Evolutionary conservation across 352 stramenopile genomes (phyloP), one percentile per base, ranked within the genome.

Genomic region (Phytophthora gonapodyides): DNA sequence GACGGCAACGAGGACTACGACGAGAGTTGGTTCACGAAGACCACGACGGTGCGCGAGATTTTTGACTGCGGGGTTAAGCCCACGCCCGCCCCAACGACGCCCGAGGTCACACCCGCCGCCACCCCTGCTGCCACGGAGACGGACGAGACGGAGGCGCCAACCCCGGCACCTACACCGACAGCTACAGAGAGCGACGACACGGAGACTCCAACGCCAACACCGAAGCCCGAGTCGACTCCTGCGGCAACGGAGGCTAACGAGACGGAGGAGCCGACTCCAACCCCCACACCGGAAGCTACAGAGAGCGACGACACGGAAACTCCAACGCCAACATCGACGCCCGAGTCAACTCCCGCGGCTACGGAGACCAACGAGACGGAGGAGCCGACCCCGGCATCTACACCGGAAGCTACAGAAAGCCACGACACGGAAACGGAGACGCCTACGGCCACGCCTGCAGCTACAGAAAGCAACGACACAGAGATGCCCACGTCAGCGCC

Each of bases 21-120:
- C 13, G 44, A 50, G 56, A 64, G 45, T 17, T 64, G 46, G 45
- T 64, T 57, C 37, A 19, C 37, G 16, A 46, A 64, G 56, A 52
- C 35, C 12, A 51, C 56, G 35, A 17, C 36, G 16, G 36, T 64
- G 35, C 50, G 45, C 9, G 44, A 44, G 35, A 31, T 64, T 12
- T 57, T 52, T 38, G 41, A 43, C 27, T 64, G 56, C 17, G 45
- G 45, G 2, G 51, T 38, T 7, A 36, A 30, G 38, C 49, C 58
- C 27, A 55, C 49, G 15, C 58, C 58, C 1, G 46, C 60, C 10
- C 35, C 38, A 10, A 63, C 60, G 9, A 57, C 60, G n/a, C 34
- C 49, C 11, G 17, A 38, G 10, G 44, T 44, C 17, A 51, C 50
- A 13, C 41, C 60, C 6, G 50, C 60, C 11, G 17, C 59, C 9